phyloP scores from a whole-genome alignment of 2,329 filamentous ascomycete genomes.

The Bisporella sp. region DNA sequence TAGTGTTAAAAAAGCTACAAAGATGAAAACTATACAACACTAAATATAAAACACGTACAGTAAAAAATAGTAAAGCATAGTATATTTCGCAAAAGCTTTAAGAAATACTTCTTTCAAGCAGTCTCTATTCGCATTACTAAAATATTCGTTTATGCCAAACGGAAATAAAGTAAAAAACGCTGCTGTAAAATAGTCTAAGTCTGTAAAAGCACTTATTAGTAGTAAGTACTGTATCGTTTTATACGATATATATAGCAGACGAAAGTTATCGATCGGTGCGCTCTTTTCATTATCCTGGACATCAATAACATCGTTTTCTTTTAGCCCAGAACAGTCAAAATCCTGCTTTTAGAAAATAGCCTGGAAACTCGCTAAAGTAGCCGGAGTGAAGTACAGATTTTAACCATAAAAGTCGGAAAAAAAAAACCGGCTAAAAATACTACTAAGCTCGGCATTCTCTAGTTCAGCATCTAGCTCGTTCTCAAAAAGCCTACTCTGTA shows the following conservation, averaged over 20 bases:
- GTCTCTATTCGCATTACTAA: too few relatives aligned
- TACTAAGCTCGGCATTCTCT: conserved; percentile 6
- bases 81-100: too few relatives aligned
- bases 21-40: too few relatives aligned
- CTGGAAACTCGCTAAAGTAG: conserved; percentile 7
- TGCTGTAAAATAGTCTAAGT: too few relatives aligned
- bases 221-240: too few relatives aligned
- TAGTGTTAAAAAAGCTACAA: too few relatives aligned
- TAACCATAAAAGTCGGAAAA: conserved; percentile 11
- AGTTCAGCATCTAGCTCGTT: conserved; percentile 4
- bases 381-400: conserved; percentile 8
- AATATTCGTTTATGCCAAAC: too few relatives aligned
- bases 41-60: too few relatives aligned
- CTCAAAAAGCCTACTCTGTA: conserved; percentile 8
- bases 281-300: conserved; percentile 1
- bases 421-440: conserved; percentile 8
- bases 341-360: conserved; percentile 5
- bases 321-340: conserved; percentile 1
- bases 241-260: conserved; percentile 2
- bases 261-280: conserved; percentile 1
- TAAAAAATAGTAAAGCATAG: too few relatives aligned
- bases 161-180: too few relatives aligned
- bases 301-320: conserved; percentile 3
- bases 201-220: too few relatives aligned
- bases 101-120: too few relatives aligned